Evolutionary conservation across 2,329 filamentous ascomycete genomes (phyloP).

Genomic region (Phoma sp.): DNA sequence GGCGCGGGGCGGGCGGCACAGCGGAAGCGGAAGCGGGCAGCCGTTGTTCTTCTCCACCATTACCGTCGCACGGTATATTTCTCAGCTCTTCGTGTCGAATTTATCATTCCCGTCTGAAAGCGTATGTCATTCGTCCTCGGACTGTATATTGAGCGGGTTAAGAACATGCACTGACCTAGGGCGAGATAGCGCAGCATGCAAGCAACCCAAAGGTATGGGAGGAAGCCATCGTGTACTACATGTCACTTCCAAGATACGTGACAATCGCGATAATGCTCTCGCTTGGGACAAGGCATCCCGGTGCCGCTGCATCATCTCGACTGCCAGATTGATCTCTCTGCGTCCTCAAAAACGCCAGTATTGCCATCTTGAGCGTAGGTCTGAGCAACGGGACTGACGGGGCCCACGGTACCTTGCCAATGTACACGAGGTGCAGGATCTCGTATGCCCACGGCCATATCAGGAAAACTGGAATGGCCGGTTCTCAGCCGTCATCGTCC

Average conservation of each 20-base stretch:
- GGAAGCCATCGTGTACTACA: not conserved
- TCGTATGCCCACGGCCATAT: not conserved
- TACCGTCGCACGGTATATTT: not conserved
- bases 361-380: not conserved
- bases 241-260: not conserved
- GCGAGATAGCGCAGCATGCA: not conserved
- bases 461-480: not conserved
- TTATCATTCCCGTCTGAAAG: not conserved
- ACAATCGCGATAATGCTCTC: not conserved
- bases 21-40: not conserved
- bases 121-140: not conserved
- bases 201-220: not conserved
- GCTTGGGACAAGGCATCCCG: not conserved
- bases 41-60: not conserved
- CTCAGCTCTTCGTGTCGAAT: not conserved
- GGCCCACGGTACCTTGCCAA: conserved; percentile 5
- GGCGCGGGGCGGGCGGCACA: not conserved
- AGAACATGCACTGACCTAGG: not conserved
- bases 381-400: not conserved
- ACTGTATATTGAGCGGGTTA: not conserved
- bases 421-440: conserved; percentile 1
- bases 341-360: not conserved
- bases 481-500: not conserved
- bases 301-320: not conserved
- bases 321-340: not conserved